phyloP scores from a whole-genome alignment of 345 rosid species.

The rapeseed (Brassica napus) region Da-Ae NC_063442.1:4288501-4289000 shows the following conservation, averaged over 20 bases:
- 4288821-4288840: slow-evolving; percentile 10
- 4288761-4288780: neutral
- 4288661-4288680: no score
- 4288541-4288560: neutral
- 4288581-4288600: slow-evolving; percentile 3
- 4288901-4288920: slow-evolving; percentile 7
- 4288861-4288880: slow-evolving; percentile 21
- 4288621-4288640: no score
- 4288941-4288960: slow-evolving; percentile 7
- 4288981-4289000: slow-evolving; percentile 8
- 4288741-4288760: neutral
- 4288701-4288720: neutral
- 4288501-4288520: slow-evolving; percentile 19
- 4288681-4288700: no score
- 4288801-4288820: neutral
- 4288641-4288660: no score
- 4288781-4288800: neutral
- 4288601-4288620: neutral
- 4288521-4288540: slow-evolving; percentile 1
- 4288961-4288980: slow-evolving; percentile 14
- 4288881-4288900: slow-evolving; percentile 16
- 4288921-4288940: neutral
- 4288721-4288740: slow-evolving; percentile 9
- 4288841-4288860: slow-evolving; percentile 18
- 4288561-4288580: slow-evolving; percentile 24